Evolutionary conservation across 176 grass and related monocot species (phyloP).

Genomic region (Oryza glumipatula): DNA sequence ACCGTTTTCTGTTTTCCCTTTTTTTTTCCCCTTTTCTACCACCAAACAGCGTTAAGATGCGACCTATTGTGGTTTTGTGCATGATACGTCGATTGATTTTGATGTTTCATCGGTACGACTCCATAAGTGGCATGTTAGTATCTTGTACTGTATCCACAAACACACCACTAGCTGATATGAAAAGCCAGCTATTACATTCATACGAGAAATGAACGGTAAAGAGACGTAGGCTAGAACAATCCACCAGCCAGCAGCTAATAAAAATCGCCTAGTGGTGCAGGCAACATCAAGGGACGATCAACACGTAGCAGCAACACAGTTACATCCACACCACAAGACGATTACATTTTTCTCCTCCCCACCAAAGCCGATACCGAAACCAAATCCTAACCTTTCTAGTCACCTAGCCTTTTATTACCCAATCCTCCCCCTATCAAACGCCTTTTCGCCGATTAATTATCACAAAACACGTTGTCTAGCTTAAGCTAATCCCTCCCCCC

Average conservation of each 20-base stretch:
- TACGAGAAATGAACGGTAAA: background rate
- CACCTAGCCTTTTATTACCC: background rate
- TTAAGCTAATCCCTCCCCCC: background rate
- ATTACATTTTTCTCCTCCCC: background rate
- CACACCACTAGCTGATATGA: background rate
- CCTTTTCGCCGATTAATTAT: background rate
- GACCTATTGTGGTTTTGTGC: background rate
- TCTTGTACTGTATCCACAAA: background rate
- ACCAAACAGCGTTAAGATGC: background rate
- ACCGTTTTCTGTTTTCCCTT: background rate
- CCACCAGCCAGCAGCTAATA: background rate
- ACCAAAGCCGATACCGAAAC: background rate
- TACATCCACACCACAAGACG: background rate
- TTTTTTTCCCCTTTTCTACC: too few relatives aligned
- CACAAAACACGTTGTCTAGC: background rate
- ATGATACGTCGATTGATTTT: background rate
- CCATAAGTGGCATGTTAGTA: background rate
- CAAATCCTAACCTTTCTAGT: constrained; percentile 14
- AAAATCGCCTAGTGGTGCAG: background rate
- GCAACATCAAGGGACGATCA: background rate
- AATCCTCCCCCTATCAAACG: background rate
- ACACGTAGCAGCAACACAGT: constrained; percentile 17
- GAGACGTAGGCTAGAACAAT: background rate
- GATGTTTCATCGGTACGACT: background rate
- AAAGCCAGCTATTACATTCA: background rate